Evolutionary conservation across 2,329 filamentous ascomycete species (phyloP).

Genomic region (Verticillium isaacii): DNA sequence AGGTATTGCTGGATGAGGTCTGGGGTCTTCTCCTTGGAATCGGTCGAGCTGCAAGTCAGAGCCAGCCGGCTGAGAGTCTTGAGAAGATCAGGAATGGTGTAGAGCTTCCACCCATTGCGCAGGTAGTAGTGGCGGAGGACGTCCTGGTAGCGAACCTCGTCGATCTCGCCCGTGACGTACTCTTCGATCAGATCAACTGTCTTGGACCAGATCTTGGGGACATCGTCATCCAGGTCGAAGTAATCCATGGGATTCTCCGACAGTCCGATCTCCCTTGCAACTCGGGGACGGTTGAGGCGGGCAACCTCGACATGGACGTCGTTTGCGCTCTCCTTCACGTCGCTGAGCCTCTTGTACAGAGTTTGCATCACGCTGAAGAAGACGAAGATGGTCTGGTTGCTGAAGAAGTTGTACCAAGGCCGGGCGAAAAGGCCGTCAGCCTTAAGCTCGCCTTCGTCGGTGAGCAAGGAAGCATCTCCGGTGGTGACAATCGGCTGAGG

Average conservation of each 20-base stretch:
- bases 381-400: constrained; percentile 86
- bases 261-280: constrained; percentile 79
- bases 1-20: constrained; percentile 88
- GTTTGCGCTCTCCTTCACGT: constrained; percentile 74
- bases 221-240: constrained; percentile 59
- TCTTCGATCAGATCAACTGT: constrained; percentile 83
- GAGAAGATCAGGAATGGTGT: constrained; percentile 86
- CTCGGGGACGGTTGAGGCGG: constrained; percentile 69
- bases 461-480: constrained; percentile 50
- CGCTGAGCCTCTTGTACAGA: constrained; percentile 78
- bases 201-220: constrained; percentile 76
- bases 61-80: constrained; percentile 76
- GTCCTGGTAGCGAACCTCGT: constrained; percentile 82
- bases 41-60: constrained; percentile 75
- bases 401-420: constrained; percentile 82
- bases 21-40: constrained; percentile 88
- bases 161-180: constrained; percentile 75
- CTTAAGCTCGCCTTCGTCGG: constrained; percentile 60
- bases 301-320: constrained; percentile 70
- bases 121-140: constrained; percentile 89
- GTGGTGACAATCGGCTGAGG: constrained; percentile 51
- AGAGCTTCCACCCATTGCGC: constrained; percentile 85
- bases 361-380: constrained; percentile 93
- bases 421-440: constrained; percentile 78
- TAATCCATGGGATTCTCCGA: constrained; percentile 75